Evolutionary conservation across 2,329 filamentous ascomycete species (phyloP).

Genomic region (Phyllosticta citribraziliensis): DNA sequence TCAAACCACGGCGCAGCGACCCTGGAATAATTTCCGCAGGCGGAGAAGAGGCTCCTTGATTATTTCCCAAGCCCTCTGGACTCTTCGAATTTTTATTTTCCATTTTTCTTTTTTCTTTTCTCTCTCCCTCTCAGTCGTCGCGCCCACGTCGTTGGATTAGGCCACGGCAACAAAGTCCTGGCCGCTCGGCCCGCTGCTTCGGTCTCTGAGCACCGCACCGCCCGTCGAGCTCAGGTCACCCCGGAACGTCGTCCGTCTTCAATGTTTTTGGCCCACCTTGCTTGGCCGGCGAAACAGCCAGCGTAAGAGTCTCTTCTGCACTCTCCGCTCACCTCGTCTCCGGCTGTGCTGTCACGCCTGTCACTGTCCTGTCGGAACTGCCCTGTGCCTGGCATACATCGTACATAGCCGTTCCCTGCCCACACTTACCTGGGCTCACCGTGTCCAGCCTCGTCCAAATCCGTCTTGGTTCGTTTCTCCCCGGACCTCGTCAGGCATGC

Average conservation of each 20-base stretch:
- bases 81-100: too few species aligned
- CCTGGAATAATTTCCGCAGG: slow-evolving; percentile 11
- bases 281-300: neutral
- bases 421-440: neutral
- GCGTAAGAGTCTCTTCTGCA: neutral
- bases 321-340: neutral
- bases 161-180: neutral
- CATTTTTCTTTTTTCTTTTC: too few species aligned
- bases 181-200: slow-evolving; percentile 3
- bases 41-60: slow-evolving; percentile 12
- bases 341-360: neutral
- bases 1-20: slow-evolving; percentile 8
- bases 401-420: neutral
- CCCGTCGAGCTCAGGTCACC: neutral
- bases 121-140: slow-evolving; percentile 2
- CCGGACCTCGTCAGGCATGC: neutral
- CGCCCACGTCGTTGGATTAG: slow-evolving; percentile 4
- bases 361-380: neutral
- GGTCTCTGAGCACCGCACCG: neutral
- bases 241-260: neutral
- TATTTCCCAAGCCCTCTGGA: neutral
- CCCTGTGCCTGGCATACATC: neutral
- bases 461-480: neutral
- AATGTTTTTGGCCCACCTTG: neutral
- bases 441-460: neutral